Percentiles rank a stretch among this genome's conserved stretches.
These are phyloP conservation scores for Pyracantha coccinea DNA, from an alignment of 331 rosid genomes.

Conservation along the genomic window DNA sequence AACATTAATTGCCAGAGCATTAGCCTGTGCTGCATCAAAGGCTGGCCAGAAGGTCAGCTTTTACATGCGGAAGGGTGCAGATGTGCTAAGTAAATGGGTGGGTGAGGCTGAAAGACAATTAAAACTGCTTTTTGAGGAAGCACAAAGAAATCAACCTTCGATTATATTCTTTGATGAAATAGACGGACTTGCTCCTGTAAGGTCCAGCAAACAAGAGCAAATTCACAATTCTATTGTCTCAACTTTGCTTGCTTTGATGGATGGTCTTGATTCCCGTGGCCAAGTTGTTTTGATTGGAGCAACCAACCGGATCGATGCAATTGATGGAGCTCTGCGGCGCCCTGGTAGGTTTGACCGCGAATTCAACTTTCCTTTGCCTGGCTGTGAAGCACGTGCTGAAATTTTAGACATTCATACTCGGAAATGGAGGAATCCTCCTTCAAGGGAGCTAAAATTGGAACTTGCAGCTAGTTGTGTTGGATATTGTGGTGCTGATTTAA, in stretches of 20 bases:
- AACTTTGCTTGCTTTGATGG: conserved; percentile 99
- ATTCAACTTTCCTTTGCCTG: conserved; percentile 90
- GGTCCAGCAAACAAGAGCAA: conserved; percentile 98
- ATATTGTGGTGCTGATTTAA: conserved; percentile 97
- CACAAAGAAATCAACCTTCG: conserved; percentile 96
- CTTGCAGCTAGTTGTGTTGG: conserved; percentile 99
- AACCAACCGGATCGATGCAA: conserved; percentile 95
- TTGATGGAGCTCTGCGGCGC: conserved; percentile 97
- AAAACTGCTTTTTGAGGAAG: conserved; percentile 97
- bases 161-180: conserved; percentile 97
- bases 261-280: conserved; percentile 99
- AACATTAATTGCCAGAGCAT: conserved; percentile 92
- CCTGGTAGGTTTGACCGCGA: conserved; percentile 99
- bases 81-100: conserved; percentile 97
- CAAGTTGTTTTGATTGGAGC: conserved; percentile 99
- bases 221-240: conserved; percentile 98
- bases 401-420: conserved; percentile 92
- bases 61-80: conserved; percentile 99
- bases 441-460: conserved; percentile 61
- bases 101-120: conserved; percentile 99
- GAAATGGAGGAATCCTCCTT: conserved; percentile 93
- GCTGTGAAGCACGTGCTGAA: conserved; percentile 94
- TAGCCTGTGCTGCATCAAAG: conserved; percentile 97
- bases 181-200: conserved; percentile 98
- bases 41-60: conserved; percentile 99